These are phyloP conservation scores for Orbilia blumenaviensis DNA, from an alignment of 2,329 filamentous ascomycete genomes.

Conservation along the genomic window DNA sequence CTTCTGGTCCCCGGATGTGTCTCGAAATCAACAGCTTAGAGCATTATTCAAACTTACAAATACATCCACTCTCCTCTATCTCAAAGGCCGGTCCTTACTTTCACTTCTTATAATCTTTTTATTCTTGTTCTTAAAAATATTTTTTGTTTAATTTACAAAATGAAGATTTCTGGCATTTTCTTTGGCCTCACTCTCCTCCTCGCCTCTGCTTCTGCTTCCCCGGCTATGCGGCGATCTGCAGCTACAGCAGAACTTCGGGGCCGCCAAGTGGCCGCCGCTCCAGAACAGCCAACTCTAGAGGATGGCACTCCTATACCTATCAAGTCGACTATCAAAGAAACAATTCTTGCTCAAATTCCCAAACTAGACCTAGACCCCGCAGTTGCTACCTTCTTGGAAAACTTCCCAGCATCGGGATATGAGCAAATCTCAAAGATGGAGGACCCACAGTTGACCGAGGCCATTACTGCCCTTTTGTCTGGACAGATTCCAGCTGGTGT, in stretches of 20 bases:
- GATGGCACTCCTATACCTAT: neutral
- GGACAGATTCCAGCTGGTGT: constrained; percentile 8
- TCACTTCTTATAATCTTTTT: neutral
- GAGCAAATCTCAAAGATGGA: neutral
- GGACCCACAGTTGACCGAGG: neutral
- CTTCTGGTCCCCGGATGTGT: neutral
- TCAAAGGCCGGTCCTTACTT: neutral
- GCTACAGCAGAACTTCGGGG: neutral
- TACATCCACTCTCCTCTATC: neutral
- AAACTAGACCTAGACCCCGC: neutral
- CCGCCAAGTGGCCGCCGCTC: neutral
- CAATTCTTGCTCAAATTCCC: neutral
- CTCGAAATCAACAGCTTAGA: neutral
- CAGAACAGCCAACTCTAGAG: neutral
- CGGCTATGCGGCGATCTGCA: neutral
- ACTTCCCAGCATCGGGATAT: neutral
- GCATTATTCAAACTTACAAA: neutral
- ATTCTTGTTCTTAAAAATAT: neutral
- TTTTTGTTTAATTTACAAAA: neutral
- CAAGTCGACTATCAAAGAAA: constrained; percentile 8
- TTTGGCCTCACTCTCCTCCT: constrained; percentile 1
- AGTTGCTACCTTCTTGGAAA: neutral
- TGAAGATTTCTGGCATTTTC: neutral
- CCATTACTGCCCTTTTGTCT: neutral
- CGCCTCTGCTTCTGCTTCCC: neutral